A percentile compares a stretch with the other conserved stretches of the same genome.
phyloP scores from a whole-genome alignment of 78 protist species.

The Chrysochromulina parva region DNA sequence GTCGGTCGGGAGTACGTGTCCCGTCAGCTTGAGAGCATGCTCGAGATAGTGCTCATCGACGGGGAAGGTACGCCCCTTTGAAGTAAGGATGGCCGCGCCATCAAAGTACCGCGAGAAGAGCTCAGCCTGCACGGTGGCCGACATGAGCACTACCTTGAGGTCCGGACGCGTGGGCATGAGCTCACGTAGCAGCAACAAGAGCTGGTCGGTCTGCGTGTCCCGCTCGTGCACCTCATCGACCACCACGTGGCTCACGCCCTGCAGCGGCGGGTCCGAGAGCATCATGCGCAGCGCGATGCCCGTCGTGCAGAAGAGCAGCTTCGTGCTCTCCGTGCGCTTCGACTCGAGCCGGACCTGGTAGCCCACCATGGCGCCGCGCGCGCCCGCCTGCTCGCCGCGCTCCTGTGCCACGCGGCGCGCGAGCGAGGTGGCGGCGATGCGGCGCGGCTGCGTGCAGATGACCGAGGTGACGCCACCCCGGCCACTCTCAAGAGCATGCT shows the following conservation, averaged over 20 bases:
- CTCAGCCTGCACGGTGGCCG: slow-evolving; percentile 52
- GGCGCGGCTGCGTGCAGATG: slow-evolving; percentile 83
- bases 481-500: not conserved
- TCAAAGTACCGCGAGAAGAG: slow-evolving; percentile 26
- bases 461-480: not conserved
- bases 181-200: slow-evolving; percentile 25
- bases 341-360: slow-evolving; percentile 75
- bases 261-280: not conserved
- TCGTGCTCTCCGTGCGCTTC: slow-evolving; percentile 43
- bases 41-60: slow-evolving; percentile 34
- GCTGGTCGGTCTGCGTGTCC: slow-evolving; percentile 42
- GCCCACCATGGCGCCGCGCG: slow-evolving; percentile 53
- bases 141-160: slow-evolving; percentile 39
- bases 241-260: slow-evolving; percentile 30
- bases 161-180: not conserved
- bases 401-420: slow-evolving; percentile 85
- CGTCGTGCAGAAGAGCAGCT: slow-evolving; percentile 83
- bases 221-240: slow-evolving; percentile 55
- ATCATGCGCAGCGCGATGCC: slow-evolving; percentile 76
- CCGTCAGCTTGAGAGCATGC: slow-evolving; percentile 30
- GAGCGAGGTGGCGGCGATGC: slow-evolving; percentile 82
- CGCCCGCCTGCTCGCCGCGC: slow-evolving; percentile 46
- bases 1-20: not conserved
- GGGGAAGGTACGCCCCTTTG: slow-evolving; percentile 43
- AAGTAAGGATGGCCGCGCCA: not conserved